Percentiles rank a stretch among this genome's conserved stretches.
Evolutionary conservation across 257 asterid genomes (phyloP).

Genomic region (Anisodus tanguticus): DNA sequence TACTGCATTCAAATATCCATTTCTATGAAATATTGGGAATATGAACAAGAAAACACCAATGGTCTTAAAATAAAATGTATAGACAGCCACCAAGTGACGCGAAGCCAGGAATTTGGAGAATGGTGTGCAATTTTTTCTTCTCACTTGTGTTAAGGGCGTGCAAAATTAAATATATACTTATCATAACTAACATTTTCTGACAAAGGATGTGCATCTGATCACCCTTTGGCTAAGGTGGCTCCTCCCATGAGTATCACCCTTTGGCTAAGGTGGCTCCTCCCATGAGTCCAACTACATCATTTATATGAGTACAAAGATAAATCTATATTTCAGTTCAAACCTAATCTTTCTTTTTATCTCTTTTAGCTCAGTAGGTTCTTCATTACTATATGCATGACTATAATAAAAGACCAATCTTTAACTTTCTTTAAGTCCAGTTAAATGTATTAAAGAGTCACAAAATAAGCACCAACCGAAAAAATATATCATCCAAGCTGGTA

Average conservation of each 20-base stretch:
- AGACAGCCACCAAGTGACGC: neutral
- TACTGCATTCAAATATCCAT: neutral
- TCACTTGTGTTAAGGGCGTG: too few relatives aligned
- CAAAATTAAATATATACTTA: too few relatives aligned
- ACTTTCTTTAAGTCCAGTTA: slow-evolving; percentile 35
- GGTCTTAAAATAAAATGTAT: neutral
- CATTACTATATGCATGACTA: slow-evolving; percentile 35
- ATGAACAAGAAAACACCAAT: neutral
- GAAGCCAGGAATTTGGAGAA: too few relatives aligned
- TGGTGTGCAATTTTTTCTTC: too few relatives aligned
- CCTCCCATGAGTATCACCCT: too few relatives aligned
- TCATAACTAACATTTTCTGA: too few relatives aligned
- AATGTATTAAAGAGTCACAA: slow-evolving; percentile 15
- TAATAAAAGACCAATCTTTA: slow-evolving; percentile 35
- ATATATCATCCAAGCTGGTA: slow-evolving; percentile 19
- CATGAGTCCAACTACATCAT: neutral
- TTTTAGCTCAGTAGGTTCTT: slow-evolving; percentile 34
- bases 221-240: too few relatives aligned
- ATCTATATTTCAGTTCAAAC: too few relatives aligned
- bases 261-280: too few relatives aligned
- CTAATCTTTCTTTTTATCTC: slow-evolving; percentile 10
- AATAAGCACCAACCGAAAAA: slow-evolving; percentile 16
- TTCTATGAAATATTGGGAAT: neutral
- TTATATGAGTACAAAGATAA: neutral
- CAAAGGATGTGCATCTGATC: too few relatives aligned